A percentile compares a stretch with the other conserved stretches of the same genome.
Evolutionary conservation across 257 asterid genomes (phyloP).

Genomic region (Solanum peruvianum): DNA sequence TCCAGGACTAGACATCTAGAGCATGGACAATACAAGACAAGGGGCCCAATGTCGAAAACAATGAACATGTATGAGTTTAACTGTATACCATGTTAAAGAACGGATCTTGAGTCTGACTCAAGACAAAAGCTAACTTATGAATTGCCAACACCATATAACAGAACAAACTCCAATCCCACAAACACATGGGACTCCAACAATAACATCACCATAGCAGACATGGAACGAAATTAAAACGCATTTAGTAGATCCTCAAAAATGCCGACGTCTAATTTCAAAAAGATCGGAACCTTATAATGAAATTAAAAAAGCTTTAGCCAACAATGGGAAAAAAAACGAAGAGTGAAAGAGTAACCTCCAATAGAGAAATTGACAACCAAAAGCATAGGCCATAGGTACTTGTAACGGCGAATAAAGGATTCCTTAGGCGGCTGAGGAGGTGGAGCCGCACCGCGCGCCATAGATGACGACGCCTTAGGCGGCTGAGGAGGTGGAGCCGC

Average conservation of each 20-base stretch:
- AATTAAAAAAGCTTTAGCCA: background rate
- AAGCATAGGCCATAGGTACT: slow-evolving; percentile 60
- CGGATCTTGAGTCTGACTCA: background rate
- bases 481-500: slow-evolving; percentile 30
- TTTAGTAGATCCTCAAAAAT: background rate
- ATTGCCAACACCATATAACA: background rate
- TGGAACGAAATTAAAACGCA: background rate
- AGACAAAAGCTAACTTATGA: background rate
- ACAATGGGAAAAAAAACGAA: background rate
- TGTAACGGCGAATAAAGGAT: slow-evolving; percentile 60
- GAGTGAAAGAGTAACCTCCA: slow-evolving; percentile 44
- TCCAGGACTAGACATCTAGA: background rate
- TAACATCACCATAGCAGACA: background rate
- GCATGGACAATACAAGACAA: background rate
- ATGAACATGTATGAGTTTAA: background rate
- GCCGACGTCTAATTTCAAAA: background rate
- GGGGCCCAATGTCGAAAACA: background rate
- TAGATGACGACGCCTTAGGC: slow-evolving; percentile 15
- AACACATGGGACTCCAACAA: background rate
- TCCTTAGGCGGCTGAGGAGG: slow-evolving; percentile 44
- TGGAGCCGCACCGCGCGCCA: slow-evolving; percentile 23
- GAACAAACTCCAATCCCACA: background rate
- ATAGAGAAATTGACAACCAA: slow-evolving; percentile 63
- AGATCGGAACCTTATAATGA: background rate
- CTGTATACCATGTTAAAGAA: background rate